Evolutionary conservation across 1,139 yeast species (phyloP).

Genomic region (Suhomyces bribrorum): DNA sequence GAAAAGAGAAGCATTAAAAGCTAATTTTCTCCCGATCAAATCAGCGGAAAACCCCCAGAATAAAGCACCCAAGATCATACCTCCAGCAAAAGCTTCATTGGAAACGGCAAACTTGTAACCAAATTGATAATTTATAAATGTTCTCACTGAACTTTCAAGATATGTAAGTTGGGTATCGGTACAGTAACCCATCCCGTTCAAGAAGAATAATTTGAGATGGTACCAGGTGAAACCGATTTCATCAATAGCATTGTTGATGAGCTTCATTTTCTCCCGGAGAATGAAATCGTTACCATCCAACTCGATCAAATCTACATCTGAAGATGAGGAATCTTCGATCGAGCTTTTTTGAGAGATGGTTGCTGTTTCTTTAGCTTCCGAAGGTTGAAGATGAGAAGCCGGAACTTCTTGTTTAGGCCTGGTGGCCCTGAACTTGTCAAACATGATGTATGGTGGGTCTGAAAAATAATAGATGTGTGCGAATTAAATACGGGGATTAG

Average conservation of each 20-base stretch:
- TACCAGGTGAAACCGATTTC: constrained; percentile 55
- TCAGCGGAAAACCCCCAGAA: constrained; percentile 27
- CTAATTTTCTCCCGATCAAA: constrained; percentile 28
- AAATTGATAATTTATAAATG: constrained; percentile 45
- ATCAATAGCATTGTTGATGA: constrained; percentile 49
- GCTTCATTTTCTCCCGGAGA: constrained; percentile 36
- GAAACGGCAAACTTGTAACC: constrained; percentile 34
- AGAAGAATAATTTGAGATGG: constrained; percentile 40
- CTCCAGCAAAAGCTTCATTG: constrained; percentile 32
- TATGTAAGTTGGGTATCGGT: constrained; percentile 59
- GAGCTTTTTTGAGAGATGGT: constrained; percentile 8
- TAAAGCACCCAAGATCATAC: constrained; percentile 57
- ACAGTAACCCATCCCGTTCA: constrained; percentile 65
- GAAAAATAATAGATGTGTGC: neutral
- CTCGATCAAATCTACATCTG: constrained; percentile 20
- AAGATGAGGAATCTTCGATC: constrained; percentile 7
- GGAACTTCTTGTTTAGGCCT: neutral
- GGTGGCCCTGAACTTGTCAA: neutral
- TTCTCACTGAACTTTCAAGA: constrained; percentile 39
- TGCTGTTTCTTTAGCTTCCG: constrained; percentile 6
- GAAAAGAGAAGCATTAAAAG: constrained; percentile 39
- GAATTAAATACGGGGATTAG: neutral
- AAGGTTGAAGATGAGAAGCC: neutral
- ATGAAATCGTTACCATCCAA: constrained; percentile 29
- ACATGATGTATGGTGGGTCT: neutral